A percentile compares a stretch with the other conserved stretches of the same genome.
Conservation (phyloP, 2,329 filamentous ascomycete genomes). For the Neopestalotiopsis sp. region DNA sequence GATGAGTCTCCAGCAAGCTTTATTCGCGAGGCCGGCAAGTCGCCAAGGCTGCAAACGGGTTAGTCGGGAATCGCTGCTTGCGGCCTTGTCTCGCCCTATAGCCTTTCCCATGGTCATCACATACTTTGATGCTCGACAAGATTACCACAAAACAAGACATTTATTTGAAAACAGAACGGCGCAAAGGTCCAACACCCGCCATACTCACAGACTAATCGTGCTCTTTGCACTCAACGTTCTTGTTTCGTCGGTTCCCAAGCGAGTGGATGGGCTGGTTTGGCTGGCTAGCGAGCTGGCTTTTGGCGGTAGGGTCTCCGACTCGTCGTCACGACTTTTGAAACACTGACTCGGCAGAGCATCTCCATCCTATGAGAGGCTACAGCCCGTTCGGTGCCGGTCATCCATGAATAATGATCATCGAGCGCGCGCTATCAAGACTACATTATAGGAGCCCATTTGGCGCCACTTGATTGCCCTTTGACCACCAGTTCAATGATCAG, state of each 20-base stretch:
- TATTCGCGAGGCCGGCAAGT: too few species aligned
- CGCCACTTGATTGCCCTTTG: not conserved
- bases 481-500: not conserved
- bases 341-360: not conserved
- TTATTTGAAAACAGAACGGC: too few species aligned
- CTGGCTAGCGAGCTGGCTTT: not conserved
- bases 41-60: too few species aligned
- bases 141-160: too few species aligned
- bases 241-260: not conserved
- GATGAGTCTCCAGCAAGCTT: too few species aligned
- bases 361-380: not conserved
- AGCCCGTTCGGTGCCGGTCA: not conserved
- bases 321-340: not conserved
- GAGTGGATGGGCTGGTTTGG: not conserved
- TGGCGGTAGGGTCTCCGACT: not conserved
- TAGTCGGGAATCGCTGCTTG: too few species aligned
- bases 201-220: too few species aligned
- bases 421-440: not conserved
- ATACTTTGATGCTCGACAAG: too few species aligned
- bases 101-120: too few species aligned
- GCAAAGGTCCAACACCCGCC: too few species aligned
- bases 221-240: too few species aligned
- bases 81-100: too few species aligned
- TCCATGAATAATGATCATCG: not conserved
- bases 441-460: not conserved